phyloP scores from a whole-genome alignment of 148 eudicot genomes.

The Beta vulgaris region DNA sequence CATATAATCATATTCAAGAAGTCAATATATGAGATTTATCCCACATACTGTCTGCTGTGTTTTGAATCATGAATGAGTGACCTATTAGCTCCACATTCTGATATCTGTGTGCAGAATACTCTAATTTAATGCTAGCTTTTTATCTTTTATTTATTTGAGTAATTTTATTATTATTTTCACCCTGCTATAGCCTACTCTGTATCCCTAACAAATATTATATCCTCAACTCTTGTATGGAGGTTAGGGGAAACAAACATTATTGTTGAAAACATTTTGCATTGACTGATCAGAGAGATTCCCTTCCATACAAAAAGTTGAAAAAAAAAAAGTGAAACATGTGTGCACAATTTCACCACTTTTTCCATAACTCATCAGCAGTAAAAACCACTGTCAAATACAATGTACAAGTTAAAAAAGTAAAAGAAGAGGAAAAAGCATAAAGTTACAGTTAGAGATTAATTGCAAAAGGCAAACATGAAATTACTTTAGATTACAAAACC shows the following conservation, averaged over 20 bases:
- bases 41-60: no score
- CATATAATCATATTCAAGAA: no score
- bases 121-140: no score
- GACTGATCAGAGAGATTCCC: background rate
- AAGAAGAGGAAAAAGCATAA: background rate
- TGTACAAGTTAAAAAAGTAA: background rate
- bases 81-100: no score
- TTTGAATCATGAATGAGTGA: no score
- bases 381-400: constrained; percentile 4
- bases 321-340: background rate
- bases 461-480: background rate
- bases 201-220: no score
- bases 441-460: background rate
- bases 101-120: no score
- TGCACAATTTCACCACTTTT: background rate
- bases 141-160: no score
- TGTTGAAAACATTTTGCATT: background rate
- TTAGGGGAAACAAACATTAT: background rate
- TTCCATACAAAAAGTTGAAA: background rate
- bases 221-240: background rate
- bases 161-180: no score
- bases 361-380: background rate
- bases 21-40: no score
- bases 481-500: constrained; percentile 17
- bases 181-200: no score